Evolutionary conservation across 495 filamentous ascomycete genomes (phyloP), one percentile per base, ranked within the genome.

Genomic region (Neurospora sp.): DNA sequence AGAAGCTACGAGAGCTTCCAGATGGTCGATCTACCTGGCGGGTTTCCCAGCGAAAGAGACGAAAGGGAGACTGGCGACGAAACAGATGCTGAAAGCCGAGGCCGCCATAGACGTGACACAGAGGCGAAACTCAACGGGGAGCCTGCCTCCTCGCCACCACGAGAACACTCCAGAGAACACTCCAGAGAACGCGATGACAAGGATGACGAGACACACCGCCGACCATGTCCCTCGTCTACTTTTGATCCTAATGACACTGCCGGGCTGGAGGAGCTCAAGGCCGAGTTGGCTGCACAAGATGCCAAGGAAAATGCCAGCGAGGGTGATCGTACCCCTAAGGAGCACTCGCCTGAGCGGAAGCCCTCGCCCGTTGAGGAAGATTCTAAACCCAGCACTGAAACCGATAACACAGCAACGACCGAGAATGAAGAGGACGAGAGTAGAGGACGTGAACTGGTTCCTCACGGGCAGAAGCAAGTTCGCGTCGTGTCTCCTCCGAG

Each of bases 401-500:
- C 73, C 3, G 80, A 82, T 9, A 72, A 79, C 12, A 70, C 69
- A 38, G 74, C 75, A 10, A 44, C 71, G 71, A 79, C 72, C 1
- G 75, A 71, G 48, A 82, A 59, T 65, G 53, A 35, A 65, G 53
- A 72, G 68, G 83, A 83, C 12, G 81, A 83, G n/a, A 80, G 81
- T 3, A 74, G 83, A 14, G 82, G 79, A 8, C 82, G 84, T 38
- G 83, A 84, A 48, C 71, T 81, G 0, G 76, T 71, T 14, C 48
- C 76, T 27, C 75, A 76, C 44, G 79, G 80, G 9, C 83, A 84
- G 72, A 83, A 82, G 72, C 82, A 83, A 75, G 83, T 85, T 42
- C 87, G 88, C 6, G 82, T 90, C 10, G 85, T 90, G 22, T 84
- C 86, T n/a, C 86, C 87, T 0, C 87, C 86, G 22, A 83, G 83